phyloP scores from a whole-genome alignment of 352 stramenopile species.

The Phytophthora nicotianae region DNA sequence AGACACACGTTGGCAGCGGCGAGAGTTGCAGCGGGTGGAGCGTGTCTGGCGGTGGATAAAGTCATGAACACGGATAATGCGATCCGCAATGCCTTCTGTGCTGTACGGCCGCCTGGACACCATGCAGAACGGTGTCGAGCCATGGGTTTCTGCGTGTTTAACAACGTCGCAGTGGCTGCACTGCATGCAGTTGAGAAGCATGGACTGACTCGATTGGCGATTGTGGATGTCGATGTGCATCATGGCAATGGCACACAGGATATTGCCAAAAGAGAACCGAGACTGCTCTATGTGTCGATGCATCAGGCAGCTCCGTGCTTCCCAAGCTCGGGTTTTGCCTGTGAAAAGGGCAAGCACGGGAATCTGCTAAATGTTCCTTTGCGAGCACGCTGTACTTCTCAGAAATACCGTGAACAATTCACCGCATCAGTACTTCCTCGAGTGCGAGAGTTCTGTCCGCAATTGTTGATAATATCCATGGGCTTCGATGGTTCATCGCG shows the following conservation, averaged over 20 bases:
- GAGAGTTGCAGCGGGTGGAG: conserved; percentile 71
- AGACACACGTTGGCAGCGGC: conserved; percentile 67
- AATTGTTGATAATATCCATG: conserved; percentile 85
- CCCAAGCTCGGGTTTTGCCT: conserved; percentile 43
- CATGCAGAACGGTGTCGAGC: conserved; percentile 53
- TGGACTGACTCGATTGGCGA: conserved; percentile 50
- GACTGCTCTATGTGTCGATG: conserved; percentile 59
- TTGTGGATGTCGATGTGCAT: conserved; percentile 85
- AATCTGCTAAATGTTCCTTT: conserved; percentile 62
- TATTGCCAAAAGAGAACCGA: conserved; percentile 32
- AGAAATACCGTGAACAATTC: conserved; percentile 49
- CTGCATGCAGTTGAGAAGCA: conserved; percentile 90
- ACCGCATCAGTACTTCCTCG: conserved; percentile 34
- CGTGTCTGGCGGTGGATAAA: conserved; percentile 74
- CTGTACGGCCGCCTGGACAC: conserved; percentile 72
- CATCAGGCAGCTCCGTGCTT: conserved; percentile 59
- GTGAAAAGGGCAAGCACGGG: conserved; percentile 38
- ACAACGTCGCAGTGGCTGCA: conserved; percentile 94
- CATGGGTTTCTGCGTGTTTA: conserved; percentile 96
- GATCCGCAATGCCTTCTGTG: conserved; percentile 86
- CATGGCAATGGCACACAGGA: conserved; percentile 89
- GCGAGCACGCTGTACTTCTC: conserved; percentile 34
- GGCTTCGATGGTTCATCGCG: conserved; percentile 84
- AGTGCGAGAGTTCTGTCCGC: conserved; percentile 63
- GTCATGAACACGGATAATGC: conserved; percentile 33